These are phyloP conservation scores for Limonium bicolor DNA, from an alignment of 148 eudicot species.

Conservation along the genomic window DNA sequence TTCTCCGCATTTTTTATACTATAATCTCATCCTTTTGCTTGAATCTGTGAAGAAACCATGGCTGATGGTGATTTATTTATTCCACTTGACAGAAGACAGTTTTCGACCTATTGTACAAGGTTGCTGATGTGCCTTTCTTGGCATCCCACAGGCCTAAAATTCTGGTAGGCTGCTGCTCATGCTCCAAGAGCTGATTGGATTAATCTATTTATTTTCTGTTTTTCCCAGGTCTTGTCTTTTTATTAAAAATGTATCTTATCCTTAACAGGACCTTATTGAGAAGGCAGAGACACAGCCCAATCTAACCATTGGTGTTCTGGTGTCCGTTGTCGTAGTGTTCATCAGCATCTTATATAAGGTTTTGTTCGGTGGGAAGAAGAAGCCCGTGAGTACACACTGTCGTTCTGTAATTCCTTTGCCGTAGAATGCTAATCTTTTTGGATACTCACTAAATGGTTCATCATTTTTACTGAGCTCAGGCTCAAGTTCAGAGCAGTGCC, in stretches of 20 bases:
- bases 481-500: constrained; percentile 9
- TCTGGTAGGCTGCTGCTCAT: constrained; percentile 33
- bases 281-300: constrained; percentile 89
- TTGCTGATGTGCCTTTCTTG: constrained; percentile 81
- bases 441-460: not conserved
- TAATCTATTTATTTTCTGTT: too few relatives aligned
- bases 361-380: constrained; percentile 68
- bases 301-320: constrained; percentile 47
- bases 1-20: too few relatives aligned
- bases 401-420: not conserved
- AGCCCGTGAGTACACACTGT: constrained; percentile 40
- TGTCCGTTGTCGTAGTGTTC: constrained; percentile 35
- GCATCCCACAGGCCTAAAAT: constrained; percentile 46
- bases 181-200: too few relatives aligned
- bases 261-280: constrained; percentile 63
- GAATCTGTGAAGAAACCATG: too few relatives aligned
- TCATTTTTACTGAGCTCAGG: constrained; percentile 30
- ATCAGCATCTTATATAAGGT: constrained; percentile 33
- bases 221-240: too few relatives aligned
- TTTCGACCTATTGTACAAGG: constrained; percentile 78
- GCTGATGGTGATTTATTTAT: too few relatives aligned
- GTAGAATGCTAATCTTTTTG: not conserved
- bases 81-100: constrained; percentile 51
- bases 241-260: not conserved
- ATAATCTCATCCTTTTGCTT: too few relatives aligned